These are phyloP conservation scores for Cairneyella variabilis DNA, from an alignment of 495 filamentous ascomycete genomes.

Conservation along the genomic window DNA sequence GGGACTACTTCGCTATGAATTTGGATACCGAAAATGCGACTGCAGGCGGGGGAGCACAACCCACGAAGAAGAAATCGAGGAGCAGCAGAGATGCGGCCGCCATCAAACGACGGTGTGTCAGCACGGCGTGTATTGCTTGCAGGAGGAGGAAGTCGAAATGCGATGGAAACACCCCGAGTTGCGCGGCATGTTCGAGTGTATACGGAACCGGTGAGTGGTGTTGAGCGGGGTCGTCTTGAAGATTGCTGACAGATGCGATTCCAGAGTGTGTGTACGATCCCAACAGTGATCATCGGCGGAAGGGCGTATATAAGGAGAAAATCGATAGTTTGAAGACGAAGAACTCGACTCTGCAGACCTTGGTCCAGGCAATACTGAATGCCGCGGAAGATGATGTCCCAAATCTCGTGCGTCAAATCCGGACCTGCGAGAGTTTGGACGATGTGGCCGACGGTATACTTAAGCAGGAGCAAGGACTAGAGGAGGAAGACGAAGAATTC, in stretches of 20 bases:
- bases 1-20: conserved; percentile 4
- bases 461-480: conserved; percentile 42
- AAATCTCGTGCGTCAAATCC: conserved; percentile 78
- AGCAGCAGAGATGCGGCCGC: conserved; percentile 44
- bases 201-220: conserved; percentile 64
- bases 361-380: conserved; percentile 91
- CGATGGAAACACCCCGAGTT: conserved; percentile 88
- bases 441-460: conserved; percentile 79
- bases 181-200: conserved; percentile 90
- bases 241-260: not conserved
- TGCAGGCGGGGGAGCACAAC: conserved; percentile 1
- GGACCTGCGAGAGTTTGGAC: conserved; percentile 89
- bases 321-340: conserved; percentile 83
- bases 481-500: conserved; percentile 29
- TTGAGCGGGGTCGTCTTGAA: not conserved
- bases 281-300: conserved; percentile 90
- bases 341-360: conserved; percentile 83
- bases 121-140: conserved; percentile 90
- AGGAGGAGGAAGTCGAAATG: conserved; percentile 92
- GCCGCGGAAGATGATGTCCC: conserved; percentile 79
- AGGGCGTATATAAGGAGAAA: conserved; percentile 95
- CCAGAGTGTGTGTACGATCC: conserved; percentile 85
- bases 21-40: not conserved
- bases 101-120: conserved; percentile 83
- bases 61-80: conserved; percentile 46